Percentiles rank a stretch among this genome's conserved stretches.
phyloP scores from a whole-genome alignment of 805 yeast species.

The Yamadazyma laniorum region DNA sequence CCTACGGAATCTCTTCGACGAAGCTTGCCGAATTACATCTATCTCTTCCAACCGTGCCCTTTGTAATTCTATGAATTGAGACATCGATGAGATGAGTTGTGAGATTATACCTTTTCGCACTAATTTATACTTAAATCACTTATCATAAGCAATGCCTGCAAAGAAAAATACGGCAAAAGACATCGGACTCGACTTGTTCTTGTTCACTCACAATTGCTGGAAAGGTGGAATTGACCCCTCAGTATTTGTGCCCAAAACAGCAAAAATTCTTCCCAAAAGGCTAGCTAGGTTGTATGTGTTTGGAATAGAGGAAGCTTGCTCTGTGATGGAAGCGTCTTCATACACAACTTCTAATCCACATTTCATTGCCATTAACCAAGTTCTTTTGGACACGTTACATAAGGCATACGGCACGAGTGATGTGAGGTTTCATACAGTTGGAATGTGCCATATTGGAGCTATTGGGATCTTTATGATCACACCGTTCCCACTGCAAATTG shows the following conservation, averaged over 20 bases:
- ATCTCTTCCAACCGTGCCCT: slow-evolving; percentile 54
- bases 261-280: slow-evolving; percentile 25
- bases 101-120: neutral
- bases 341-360: slow-evolving; percentile 32
- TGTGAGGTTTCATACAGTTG: slow-evolving; percentile 41
- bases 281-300: slow-evolving; percentile 52
- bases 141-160: neutral
- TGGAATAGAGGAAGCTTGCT: slow-evolving; percentile 65
- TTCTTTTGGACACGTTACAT: slow-evolving; percentile 33
- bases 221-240: slow-evolving; percentile 41
- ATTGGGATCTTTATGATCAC: slow-evolving; percentile 53
- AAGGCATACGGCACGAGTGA: slow-evolving; percentile 26
- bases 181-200: slow-evolving; percentile 20
- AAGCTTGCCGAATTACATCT: slow-evolving; percentile 68
- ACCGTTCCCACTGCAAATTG: slow-evolving; percentile 36
- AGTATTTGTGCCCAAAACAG: slow-evolving; percentile 26
- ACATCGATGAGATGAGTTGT: slow-evolving; percentile 18
- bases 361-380: slow-evolving; percentile 35
- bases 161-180: neutral
- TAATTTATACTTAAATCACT: neutral
- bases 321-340: slow-evolving; percentile 54
- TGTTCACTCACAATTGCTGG: slow-evolving; percentile 58
- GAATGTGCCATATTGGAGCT: slow-evolving; percentile 52
- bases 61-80: slow-evolving; percentile 32
- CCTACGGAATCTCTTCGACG: slow-evolving; percentile 56